Evolutionary conservation across 2,329 filamentous ascomycete genomes (phyloP).

Genomic region (Aulographum hederae): DNA sequence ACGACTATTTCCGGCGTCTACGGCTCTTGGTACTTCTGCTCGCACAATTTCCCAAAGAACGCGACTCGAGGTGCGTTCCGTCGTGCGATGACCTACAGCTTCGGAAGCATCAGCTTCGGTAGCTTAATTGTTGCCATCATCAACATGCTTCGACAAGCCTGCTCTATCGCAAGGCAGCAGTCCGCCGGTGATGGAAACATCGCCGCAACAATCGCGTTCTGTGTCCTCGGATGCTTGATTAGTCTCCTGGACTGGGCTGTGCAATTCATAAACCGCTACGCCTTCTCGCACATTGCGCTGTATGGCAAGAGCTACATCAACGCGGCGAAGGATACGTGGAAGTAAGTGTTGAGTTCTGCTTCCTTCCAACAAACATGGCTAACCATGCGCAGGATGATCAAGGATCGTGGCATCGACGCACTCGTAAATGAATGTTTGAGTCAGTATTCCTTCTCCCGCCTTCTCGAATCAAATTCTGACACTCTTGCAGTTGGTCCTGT

Average conservation of each 20-base stretch:
- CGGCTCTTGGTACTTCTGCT: conserved; percentile 80
- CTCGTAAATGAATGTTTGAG: conserved; percentile 79
- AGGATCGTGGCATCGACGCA: conserved; percentile 76
- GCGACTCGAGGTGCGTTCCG: conserved; percentile 71
- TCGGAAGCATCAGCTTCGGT: conserved; percentile 77
- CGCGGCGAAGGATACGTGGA: conserved; percentile 80
- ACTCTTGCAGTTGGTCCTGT: conserved; percentile 30
- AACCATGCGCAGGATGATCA: conserved; percentile 52
- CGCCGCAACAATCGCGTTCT: conserved; percentile 48
- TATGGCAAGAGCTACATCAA: conserved; percentile 80
- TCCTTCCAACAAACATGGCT: neutral
- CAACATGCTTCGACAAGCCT: conserved; percentile 66
- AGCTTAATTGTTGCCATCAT: conserved; percentile 75
- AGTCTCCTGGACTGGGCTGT: conserved; percentile 68
- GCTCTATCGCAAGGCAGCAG: conserved; percentile 55
- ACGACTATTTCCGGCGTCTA: conserved; percentile 77
- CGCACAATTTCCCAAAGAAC: conserved; percentile 49
- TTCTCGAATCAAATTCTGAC: too few species aligned
- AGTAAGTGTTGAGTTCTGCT: conserved; percentile 17
- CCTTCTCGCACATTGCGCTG: conserved; percentile 80
- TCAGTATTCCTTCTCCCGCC: conserved; percentile 18
- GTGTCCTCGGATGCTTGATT: conserved; percentile 60
- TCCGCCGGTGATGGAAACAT: conserved; percentile 51
- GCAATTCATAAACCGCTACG: conserved; percentile 79
- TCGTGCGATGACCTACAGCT: conserved; percentile 74